These are phyloP conservation scores for Lentinula raphanica DNA, from an alignment of 768 basidiomycete genomes.

Conservation along the genomic window DNA sequence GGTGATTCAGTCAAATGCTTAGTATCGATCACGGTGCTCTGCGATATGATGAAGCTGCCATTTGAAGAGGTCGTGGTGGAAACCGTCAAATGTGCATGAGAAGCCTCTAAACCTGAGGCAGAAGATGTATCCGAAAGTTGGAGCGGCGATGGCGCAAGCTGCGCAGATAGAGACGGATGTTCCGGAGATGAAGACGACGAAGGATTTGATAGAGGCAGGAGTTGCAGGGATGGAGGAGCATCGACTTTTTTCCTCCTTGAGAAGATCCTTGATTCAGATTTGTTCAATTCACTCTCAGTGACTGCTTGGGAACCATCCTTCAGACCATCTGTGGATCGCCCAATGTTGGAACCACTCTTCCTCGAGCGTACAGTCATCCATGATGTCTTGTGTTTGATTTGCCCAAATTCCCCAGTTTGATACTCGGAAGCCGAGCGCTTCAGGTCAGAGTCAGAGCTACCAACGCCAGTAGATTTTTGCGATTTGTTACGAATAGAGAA, in stretches of 20 bases:
- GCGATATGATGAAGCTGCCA: not conserved
- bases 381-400: not conserved
- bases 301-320: not conserved
- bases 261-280: too few species aligned
- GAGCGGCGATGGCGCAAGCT: not conserved
- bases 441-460: not conserved
- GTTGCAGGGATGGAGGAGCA: not conserved
- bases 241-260: not conserved
- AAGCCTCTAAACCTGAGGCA: not conserved
- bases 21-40: not conserved
- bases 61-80: not conserved
- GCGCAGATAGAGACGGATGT: not conserved
- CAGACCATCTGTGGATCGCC: not conserved
- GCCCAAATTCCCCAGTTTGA: not conserved
- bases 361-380: not conserved
- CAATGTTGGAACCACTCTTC: not conserved
- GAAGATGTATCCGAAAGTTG: not conserved
- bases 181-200: not conserved
- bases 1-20: not conserved
- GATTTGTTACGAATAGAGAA: not conserved
- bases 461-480: not conserved
- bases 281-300: not conserved
- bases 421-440: not conserved
- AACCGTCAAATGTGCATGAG: not conserved
- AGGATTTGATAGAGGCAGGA: not conserved